phyloP scores from a whole-genome alignment of 441 rosid species.

The Macaranga tanarius region DNA sequence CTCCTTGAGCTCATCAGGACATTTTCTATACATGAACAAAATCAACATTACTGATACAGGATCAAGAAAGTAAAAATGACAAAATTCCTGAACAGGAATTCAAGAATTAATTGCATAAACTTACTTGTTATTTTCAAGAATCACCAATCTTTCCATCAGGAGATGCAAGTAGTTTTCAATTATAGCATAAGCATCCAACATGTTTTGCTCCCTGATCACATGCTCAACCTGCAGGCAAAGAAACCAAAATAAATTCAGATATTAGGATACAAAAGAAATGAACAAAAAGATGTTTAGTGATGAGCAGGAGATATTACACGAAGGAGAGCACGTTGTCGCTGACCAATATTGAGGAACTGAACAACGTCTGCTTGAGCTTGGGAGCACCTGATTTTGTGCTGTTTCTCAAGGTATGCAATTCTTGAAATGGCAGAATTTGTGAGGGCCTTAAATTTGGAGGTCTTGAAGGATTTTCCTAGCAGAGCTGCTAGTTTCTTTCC shows the following conservation, averaged over 20 bases:
- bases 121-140: conserved; percentile 42
- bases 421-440: conserved; percentile 48
- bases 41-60: not conserved
- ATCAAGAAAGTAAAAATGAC: not conserved
- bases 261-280: not conserved
- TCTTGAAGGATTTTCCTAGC: conserved; percentile 42
- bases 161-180: conserved; percentile 47
- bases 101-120: not conserved
- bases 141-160: conserved; percentile 36
- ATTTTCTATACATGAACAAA: conserved; percentile 33
- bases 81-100: not conserved
- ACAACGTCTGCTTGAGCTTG: conserved; percentile 46
- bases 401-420: conserved; percentile 43
- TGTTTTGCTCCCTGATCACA: conserved; percentile 45
- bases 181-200: conserved; percentile 45
- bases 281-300: not conserved
- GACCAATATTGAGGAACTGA: conserved; percentile 51
- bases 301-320: conserved; percentile 29
- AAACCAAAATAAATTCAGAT: not conserved
- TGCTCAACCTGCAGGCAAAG: conserved; percentile 43
- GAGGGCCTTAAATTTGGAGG: conserved; percentile 41
- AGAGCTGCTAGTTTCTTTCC: not conserved
- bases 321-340: conserved; percentile 50
- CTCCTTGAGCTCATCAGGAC: conserved; percentile 60
- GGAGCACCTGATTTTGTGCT: conserved; percentile 34